phyloP scores from a whole-genome alignment of 139 green algal genomes.

The Closterium sp. region DNA sequence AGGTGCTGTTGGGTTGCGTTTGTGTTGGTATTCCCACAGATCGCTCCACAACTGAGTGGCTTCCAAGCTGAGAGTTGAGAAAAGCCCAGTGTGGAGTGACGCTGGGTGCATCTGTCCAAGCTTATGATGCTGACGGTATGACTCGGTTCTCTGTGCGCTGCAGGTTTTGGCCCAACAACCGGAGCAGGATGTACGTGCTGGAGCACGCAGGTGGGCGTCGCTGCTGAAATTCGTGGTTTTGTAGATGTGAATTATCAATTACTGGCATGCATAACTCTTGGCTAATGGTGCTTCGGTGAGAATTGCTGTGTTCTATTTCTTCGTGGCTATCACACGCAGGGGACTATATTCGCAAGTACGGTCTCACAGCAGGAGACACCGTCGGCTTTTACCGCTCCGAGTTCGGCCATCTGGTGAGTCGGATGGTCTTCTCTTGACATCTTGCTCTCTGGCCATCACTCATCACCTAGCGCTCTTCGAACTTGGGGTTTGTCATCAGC shows the following conservation, averaged over 20 bases:
- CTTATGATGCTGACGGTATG: neutral
- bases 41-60: neutral
- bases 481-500: neutral
- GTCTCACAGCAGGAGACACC: conserved; percentile 18
- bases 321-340: conserved; percentile 1
- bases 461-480: neutral
- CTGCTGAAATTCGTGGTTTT: neutral
- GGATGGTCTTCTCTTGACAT: neutral
- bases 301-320: no score
- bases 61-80: neutral
- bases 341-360: conserved; percentile 20
- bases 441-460: neutral
- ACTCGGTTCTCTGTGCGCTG: neutral
- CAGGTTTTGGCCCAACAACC: conserved; percentile 46
- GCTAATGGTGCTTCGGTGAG: no score
- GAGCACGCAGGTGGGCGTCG: conserved; percentile 14
- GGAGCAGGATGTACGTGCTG: conserved; percentile 45
- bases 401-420: conserved; percentile 32
- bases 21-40: neutral
- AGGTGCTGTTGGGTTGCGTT: no score
- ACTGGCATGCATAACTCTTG: no score
- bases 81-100: neutral
- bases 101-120: neutral
- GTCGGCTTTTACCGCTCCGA: conserved; percentile 25
- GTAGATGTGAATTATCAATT: neutral